Conservation (phyloP, 345 rosid genomes). For the Camelina neglecta region DNA sequence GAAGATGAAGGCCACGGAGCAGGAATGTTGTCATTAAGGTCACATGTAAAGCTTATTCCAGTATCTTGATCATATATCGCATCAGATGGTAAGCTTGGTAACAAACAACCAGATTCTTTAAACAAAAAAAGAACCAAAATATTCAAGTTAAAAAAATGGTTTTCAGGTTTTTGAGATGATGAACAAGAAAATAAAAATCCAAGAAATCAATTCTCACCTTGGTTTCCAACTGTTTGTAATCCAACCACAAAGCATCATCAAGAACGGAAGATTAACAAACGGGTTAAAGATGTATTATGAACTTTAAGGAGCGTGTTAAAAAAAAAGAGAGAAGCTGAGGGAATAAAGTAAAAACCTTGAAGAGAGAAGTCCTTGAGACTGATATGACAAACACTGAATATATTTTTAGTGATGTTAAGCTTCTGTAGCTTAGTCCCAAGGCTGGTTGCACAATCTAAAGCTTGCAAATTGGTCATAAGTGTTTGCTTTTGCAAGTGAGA, state of each 20-base stretch:
- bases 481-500: constrained; percentile 95
- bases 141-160: constrained; percentile 11
- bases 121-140: constrained; percentile 19
- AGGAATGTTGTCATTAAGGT: constrained; percentile 93
- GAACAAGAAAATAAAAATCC: background rate
- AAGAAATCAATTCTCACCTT: constrained; percentile 54
- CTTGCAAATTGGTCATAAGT: constrained; percentile 92
- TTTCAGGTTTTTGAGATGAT: background rate
- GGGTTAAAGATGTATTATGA: background rate
- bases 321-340: constrained; percentile 6
- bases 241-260: constrained; percentile 32
- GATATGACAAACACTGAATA: constrained; percentile 80
- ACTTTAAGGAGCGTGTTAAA: background rate
- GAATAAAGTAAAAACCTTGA: constrained; percentile 65
- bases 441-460: constrained; percentile 83
- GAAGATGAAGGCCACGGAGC: constrained; percentile 87
- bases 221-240: constrained; percentile 59
- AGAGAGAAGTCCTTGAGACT: constrained; percentile 97
- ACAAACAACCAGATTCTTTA: constrained; percentile 87
- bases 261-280: background rate
- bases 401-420: constrained; percentile 64
- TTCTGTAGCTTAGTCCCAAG: constrained; percentile 72
- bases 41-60: constrained; percentile 94
- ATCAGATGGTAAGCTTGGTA: constrained; percentile 97
- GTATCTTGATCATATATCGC: constrained; percentile 78